Percentiles rank a stretch among this genome's conserved stretches.
Conservation (phyloP, 305 asterid species). For the Fraxinus platypoda region DNA sequence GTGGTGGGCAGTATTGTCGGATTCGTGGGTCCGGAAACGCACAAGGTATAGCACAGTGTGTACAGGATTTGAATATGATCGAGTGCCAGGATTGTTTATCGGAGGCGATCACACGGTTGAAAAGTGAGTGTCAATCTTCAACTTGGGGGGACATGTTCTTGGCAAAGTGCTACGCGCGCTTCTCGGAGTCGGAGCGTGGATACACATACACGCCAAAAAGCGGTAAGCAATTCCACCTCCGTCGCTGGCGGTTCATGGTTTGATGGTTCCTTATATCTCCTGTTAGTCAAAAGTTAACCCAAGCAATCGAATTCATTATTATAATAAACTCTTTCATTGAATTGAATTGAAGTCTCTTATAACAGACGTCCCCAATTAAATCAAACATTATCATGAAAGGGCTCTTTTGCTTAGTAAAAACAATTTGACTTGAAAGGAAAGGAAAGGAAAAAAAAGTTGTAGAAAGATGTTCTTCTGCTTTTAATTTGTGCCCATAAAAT, state of each 20-base stretch:
- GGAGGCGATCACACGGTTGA: conserved; percentile 69
- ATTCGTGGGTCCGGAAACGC: conserved; percentile 65
- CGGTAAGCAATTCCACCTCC: conserved; percentile 45
- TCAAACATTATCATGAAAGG: not conserved
- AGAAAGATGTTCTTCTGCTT: too few species aligned
- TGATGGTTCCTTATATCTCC: not conserved
- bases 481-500: too few species aligned
- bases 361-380: not conserved
- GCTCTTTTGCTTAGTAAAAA: not conserved
- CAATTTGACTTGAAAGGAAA: too few species aligned
- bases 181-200: conserved; percentile 68
- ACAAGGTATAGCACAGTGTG: conserved; percentile 78
- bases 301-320: not conserved
- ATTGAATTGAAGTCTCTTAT: not conserved
- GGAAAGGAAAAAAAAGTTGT: too few species aligned
- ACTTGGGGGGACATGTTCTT: conserved; percentile 80
- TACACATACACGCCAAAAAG: conserved; percentile 39
- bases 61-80: conserved; percentile 59
- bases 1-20: conserved; percentile 61
- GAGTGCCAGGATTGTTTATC: conserved; percentile 79
- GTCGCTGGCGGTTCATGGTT: conserved; percentile 24
- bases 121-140: conserved; percentile 56
- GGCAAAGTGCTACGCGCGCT: conserved; percentile 90
- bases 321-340: not conserved
- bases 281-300: too few species aligned